Evolutionary conservation across 2,329 filamentous ascomycete species (phyloP).

Genomic region (Phialophora expanda): DNA sequence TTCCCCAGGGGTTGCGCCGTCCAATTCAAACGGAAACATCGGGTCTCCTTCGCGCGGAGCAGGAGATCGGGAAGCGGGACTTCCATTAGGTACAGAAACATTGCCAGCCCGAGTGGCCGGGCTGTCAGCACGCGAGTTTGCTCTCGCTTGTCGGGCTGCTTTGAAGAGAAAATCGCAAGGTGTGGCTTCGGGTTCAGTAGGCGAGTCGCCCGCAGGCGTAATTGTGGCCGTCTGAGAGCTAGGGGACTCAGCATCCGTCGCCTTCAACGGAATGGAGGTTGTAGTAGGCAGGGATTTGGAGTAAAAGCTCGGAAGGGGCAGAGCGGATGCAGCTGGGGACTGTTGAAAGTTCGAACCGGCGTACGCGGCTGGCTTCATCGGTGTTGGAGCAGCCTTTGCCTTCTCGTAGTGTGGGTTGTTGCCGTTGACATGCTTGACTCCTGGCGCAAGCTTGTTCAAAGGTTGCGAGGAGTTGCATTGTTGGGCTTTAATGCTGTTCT

Average conservation of each 20-base stretch:
- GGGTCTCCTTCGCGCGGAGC: slow-evolving; percentile 57
- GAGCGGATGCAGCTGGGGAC: slow-evolving; percentile 85
- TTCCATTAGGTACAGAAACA: slow-evolving; percentile 59
- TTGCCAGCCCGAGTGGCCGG: slow-evolving; percentile 49
- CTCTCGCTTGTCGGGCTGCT: slow-evolving; percentile 72
- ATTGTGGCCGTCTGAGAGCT: slow-evolving; percentile 42
- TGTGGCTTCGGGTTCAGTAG: slow-evolving; percentile 63
- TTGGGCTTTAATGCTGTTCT: slow-evolving; percentile 44
- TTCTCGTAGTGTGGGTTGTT: slow-evolving; percentile 32
- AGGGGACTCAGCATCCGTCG: slow-evolving; percentile 48
- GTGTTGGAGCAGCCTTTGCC: slow-evolving; percentile 46
- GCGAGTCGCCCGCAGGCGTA: slow-evolving; percentile 46
- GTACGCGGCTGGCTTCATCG: slow-evolving; percentile 66
- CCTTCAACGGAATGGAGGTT: slow-evolving; percentile 41
- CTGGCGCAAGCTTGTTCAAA: slow-evolving; percentile 40
- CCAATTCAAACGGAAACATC: slow-evolving; percentile 72
- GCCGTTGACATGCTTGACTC: slow-evolving; percentile 42
- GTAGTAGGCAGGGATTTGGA: slow-evolving; percentile 76
- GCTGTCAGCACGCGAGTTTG: slow-evolving; percentile 59
- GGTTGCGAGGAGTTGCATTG: slow-evolving; percentile 43
- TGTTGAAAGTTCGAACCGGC: slow-evolving; percentile 94
- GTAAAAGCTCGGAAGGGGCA: slow-evolving; percentile 89
- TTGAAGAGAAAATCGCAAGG: slow-evolving; percentile 90
- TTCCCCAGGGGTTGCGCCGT: slow-evolving; percentile 51
- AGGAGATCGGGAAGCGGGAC: slow-evolving; percentile 49